Evolutionary conservation across 768 basidiomycete species (phyloP).

Genomic region (Kwoniella mangroviensis): DNA sequence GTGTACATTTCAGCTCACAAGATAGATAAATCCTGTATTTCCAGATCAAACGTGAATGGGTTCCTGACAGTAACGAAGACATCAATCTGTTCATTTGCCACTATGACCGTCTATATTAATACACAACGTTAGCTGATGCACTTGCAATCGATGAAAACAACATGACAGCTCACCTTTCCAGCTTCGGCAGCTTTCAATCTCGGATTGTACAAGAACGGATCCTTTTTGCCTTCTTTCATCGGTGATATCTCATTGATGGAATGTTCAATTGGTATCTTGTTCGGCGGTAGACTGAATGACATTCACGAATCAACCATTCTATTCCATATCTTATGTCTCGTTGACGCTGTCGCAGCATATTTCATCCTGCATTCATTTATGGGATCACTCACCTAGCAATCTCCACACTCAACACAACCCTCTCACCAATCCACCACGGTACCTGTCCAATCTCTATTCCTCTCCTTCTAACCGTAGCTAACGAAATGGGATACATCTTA

Average conservation of each 20-base stretch:
- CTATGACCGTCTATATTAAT: conserved; percentile 65
- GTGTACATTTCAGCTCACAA: conserved; percentile 63
- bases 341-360: no score
- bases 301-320: no score
- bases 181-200: conserved; percentile 63
- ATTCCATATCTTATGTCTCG: no score
- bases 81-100: conserved; percentile 82
- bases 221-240: conserved; percentile 62
- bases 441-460: conserved; percentile 66
- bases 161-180: conserved; percentile 63
- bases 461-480: conserved; percentile 75
- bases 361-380: no score
- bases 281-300: conserved; percentile 67
- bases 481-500: conserved; percentile 71
- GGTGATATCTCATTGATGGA: conserved; percentile 57
- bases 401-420: conserved; percentile 77
- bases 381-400: conserved; percentile 74
- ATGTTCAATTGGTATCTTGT: conserved; percentile 75
- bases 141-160: no score
- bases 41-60: conserved; percentile 88
- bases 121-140: conserved; percentile 48
- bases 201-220: conserved; percentile 93
- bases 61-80: conserved; percentile 84
- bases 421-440: conserved; percentile 82
- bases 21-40: conserved; percentile 76